Evolutionary conservation across 2,329 filamentous ascomycete genomes (phyloP).

Genomic region (Xylariales sp.): DNA sequence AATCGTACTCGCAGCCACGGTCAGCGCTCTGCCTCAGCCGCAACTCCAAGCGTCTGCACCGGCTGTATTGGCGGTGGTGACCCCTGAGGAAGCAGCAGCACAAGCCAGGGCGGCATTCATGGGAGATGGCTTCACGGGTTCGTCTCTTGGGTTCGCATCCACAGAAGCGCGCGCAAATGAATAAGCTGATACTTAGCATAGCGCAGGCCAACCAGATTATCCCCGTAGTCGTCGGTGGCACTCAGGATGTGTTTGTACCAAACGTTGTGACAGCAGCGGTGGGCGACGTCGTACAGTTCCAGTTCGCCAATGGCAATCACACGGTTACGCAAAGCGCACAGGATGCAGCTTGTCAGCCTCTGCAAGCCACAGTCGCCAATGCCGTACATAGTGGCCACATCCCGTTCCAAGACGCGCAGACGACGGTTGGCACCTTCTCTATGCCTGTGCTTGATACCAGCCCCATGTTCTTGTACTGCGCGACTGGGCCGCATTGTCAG

Average conservation of each 20-base stretch:
- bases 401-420: constrained; percentile 30
- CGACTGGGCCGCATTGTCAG: constrained; percentile 43
- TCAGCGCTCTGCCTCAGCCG: constrained; percentile 9
- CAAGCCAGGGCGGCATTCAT: constrained; percentile 3
- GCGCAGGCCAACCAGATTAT: constrained; percentile 19
- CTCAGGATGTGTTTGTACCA: constrained; percentile 32
- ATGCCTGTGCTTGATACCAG: constrained; percentile 39
- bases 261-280: constrained; percentile 29
- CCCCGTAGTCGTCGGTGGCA: constrained; percentile 33
- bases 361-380: constrained; percentile 26
- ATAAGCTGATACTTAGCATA: background rate
- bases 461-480: constrained; percentile 48
- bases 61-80: background rate
- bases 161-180: no score
- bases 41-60: background rate
- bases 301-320: constrained; percentile 39
- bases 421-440: constrained; percentile 39
- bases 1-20: constrained; percentile 5
- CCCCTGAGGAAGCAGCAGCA: constrained; percentile 8
- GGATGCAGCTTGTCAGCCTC: constrained; percentile 31
- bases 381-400: constrained; percentile 38
- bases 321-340: constrained; percentile 37
- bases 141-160: background rate
- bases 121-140: constrained; percentile 1
- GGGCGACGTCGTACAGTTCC: constrained; percentile 37